Evolutionary conservation across 805 yeast genomes (phyloP), one percentile per base, ranked within the genome.

Genomic region (Lipomyces spencermartinsiae): DNA sequence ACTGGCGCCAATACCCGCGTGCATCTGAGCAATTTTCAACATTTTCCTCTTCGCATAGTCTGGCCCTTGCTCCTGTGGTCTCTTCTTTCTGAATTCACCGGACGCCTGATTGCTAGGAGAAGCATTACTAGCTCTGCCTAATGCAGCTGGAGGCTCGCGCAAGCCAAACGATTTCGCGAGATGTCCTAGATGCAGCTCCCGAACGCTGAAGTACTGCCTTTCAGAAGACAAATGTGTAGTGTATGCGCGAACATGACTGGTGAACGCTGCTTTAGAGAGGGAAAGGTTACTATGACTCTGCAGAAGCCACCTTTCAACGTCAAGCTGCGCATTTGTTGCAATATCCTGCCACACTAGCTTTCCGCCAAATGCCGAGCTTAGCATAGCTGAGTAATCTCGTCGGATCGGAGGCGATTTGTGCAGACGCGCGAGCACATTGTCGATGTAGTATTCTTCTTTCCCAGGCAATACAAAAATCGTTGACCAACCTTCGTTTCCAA

Each of bases 291-390:
- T 73, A 1, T 61, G 65, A 74, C 91, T 91, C 71, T 87, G 95
- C 60, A 95, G 79, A 19, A 94, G 82, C 90, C 97, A 89, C 76
- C 98, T 83, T 81, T 95, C 99, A 12, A 93, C 85, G 64, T 90
- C 87, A 73, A 95, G 82, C 77, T 95, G 99, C 94, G 96, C 94
- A 1, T 97, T 92, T 0, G 99, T 96, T 4, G 98, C 99, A 74
- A 90, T 92, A 35, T 88, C 87, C 77, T 94, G 98, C 98, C 98
- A 96, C 5, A 53, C 63, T 4, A 57, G 51, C 19, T 73, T 85
- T 83, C 14, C 80, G 76, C 73, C 85, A 80, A 75, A 80, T 22
- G 77, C 81, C 19, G 61, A 63, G 61, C 74, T 75, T 34, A 80
- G 64, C 51, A 76, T 58, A 72, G 78, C 37, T 74, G 59, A 80